These are phyloP conservation scores for Amaranthus cruentus DNA, from an alignment of 148 eudicot genomes.

Conservation along the genomic window DNA sequence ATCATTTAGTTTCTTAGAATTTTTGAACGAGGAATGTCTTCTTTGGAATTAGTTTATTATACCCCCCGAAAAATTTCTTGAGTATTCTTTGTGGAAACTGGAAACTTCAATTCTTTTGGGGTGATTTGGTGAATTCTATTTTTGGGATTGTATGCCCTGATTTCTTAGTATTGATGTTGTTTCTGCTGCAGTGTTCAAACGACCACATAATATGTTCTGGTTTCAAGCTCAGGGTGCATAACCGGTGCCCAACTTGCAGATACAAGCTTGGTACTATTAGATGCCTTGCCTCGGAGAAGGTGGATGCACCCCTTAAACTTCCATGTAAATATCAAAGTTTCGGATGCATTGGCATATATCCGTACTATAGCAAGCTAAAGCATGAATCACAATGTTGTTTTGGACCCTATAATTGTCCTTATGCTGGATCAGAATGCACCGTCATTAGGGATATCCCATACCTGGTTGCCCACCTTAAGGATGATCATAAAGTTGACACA, in stretches of 20 bases:
- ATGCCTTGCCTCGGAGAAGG: constrained; percentile 83
- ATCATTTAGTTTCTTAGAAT: too few relatives aligned
- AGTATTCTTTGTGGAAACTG: not conserved
- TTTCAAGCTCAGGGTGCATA: constrained; percentile 86
- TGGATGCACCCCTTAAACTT: constrained; percentile 80
- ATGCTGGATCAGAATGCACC: constrained; percentile 85
- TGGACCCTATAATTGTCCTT: constrained; percentile 84
- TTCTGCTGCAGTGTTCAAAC: constrained; percentile 64
- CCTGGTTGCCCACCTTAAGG: constrained; percentile 29
- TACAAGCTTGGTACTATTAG: constrained; percentile 85
- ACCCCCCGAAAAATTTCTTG: too few relatives aligned
- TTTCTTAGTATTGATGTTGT: constrained; percentile 1
- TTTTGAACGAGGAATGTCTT: not conserved
- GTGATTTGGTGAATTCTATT: too few relatives aligned
- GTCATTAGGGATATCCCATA: constrained; percentile 62
- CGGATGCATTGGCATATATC: constrained; percentile 70
- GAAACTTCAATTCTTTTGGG: not conserved
- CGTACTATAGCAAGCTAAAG: constrained; percentile 79
- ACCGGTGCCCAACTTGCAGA: constrained; percentile 93
- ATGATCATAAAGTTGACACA: constrained; percentile 82
- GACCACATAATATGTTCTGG: constrained; percentile 80
- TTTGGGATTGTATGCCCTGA: too few relatives aligned
- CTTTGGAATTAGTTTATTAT: not conserved
- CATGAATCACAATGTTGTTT: constrained; percentile 67
- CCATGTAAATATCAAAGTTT: constrained; percentile 70